phyloP scores from a whole-genome alignment of 2,329 filamentous ascomycete species.

The Aspergillus sp. region DNA sequence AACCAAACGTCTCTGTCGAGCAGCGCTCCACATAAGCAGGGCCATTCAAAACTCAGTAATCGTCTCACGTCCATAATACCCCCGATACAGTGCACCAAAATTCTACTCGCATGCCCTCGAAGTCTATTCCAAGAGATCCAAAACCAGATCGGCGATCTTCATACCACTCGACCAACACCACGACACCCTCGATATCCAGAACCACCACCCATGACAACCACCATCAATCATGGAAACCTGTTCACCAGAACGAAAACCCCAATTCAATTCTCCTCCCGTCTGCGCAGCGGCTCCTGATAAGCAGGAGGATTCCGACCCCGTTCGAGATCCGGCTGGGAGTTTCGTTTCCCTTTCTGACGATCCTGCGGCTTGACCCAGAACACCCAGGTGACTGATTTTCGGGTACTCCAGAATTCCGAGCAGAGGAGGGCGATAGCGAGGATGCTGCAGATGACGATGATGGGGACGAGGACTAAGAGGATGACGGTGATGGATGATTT shows the following conservation, averaged over 20 bases:
- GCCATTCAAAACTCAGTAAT: background rate
- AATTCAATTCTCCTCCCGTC: background rate
- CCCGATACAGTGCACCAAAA: background rate
- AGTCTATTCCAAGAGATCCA: no score
- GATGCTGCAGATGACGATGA: conserved; percentile 45
- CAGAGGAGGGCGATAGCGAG: conserved; percentile 43
- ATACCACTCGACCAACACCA: background rate
- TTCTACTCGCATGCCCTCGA: background rate
- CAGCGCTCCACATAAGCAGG: background rate
- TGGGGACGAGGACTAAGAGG: conserved; percentile 50
- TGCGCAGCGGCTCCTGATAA: background rate
- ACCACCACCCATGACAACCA: no score
- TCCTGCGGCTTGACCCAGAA: conserved; percentile 25
- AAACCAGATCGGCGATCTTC: background rate
- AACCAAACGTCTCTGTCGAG: no score
- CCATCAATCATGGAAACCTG: no score
- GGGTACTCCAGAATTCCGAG: conserved; percentile 36
- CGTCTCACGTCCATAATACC: background rate
- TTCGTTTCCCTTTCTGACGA: conserved; percentile 9
- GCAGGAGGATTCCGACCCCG: background rate
- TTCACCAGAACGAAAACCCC: no score
- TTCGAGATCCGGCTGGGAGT: background rate
- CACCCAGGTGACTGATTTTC: conserved; percentile 16
- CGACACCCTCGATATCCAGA: background rate
- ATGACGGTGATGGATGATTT: conserved; percentile 45